Evolutionary conservation across 306 rosid genomes (phyloP).

Genomic region (Quercus aquifolioides): DNA sequence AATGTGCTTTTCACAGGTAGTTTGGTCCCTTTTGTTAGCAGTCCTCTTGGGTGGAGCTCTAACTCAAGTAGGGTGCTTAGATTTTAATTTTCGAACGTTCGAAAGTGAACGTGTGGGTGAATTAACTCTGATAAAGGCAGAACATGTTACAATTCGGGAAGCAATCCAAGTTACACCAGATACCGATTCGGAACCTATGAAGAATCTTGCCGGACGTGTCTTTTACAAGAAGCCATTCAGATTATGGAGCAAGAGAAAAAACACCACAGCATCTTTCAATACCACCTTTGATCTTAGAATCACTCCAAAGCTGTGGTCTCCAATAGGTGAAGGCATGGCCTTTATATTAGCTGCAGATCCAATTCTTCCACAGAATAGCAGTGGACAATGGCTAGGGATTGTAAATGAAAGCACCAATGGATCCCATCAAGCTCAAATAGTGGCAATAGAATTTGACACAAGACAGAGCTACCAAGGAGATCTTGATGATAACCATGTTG

Average conservation of each 20-base stretch:
- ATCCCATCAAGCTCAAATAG: constrained; percentile 26
- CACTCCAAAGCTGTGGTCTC: background rate
- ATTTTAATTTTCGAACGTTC: constrained; percentile 34
- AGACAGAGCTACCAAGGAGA: constrained; percentile 42
- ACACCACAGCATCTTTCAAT: constrained; percentile 23
- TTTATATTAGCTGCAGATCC: constrained; percentile 31
- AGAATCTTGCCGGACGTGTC: constrained; percentile 26
- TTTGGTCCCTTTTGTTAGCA: constrained; percentile 7
- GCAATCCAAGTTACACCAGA: constrained; percentile 47
- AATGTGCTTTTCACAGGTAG: background rate
- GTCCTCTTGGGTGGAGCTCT: constrained; percentile 15
- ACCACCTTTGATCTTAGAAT: constrained; percentile 36
- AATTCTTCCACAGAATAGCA: constrained; percentile 27
- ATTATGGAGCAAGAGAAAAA: constrained; percentile 27
- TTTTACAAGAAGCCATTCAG: constrained; percentile 27
- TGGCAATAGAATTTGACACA: constrained; percentile 75
- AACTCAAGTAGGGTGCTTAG: constrained; percentile 5
- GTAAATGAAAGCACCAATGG: constrained; percentile 48
- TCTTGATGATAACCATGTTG: constrained; percentile 55
- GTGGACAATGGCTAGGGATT: constrained; percentile 40
- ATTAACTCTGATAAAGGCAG: background rate
- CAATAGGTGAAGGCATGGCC: constrained; percentile 43
- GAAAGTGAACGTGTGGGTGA: background rate
- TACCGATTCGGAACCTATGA: rapidly evolving
- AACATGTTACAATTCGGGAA: rapidly evolving